Evolutionary conservation across 2,329 filamentous ascomycete genomes (phyloP).

Genomic region (Pezicula neosporulosa): DNA sequence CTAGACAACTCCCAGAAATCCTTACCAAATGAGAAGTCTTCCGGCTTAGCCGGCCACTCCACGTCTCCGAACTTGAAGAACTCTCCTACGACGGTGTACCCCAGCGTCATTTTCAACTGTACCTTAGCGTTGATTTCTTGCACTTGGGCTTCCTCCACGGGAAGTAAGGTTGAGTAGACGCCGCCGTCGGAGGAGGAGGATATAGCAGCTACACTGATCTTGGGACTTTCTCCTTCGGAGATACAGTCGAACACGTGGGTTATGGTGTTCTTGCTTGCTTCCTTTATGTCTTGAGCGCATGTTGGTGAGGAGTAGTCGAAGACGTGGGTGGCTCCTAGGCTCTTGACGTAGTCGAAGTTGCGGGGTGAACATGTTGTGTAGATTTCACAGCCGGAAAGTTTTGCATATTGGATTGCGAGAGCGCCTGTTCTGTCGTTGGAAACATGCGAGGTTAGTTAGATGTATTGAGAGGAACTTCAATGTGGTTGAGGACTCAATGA

Average conservation of each 20-base stretch:
- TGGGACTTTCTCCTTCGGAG: slow-evolving; percentile 28
- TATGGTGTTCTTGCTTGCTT: slow-evolving; percentile 39
- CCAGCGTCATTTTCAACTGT: slow-evolving; percentile 28
- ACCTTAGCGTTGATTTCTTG: slow-evolving; percentile 37
- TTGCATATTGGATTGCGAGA: slow-evolving; percentile 46
- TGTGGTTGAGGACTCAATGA: no score
- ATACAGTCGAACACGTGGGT: slow-evolving; percentile 46
- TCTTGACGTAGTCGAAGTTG: slow-evolving; percentile 44
- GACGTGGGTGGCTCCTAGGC: slow-evolving; percentile 41
- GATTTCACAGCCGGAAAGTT: slow-evolving; percentile 35
- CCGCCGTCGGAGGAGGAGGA: slow-evolving; percentile 30
- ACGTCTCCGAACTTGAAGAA: slow-evolving; percentile 21
- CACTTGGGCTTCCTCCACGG: slow-evolving; percentile 33
- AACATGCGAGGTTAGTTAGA: no score
- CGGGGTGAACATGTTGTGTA: slow-evolving; percentile 42
- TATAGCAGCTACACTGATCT: slow-evolving; percentile 38
- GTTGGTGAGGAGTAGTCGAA: slow-evolving; percentile 48
- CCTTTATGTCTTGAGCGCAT: slow-evolving; percentile 41
- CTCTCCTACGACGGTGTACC: slow-evolving; percentile 38
- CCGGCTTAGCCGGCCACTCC: slow-evolving; percentile 16
- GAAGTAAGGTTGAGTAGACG: slow-evolving; percentile 37
- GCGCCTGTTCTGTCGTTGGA: slow-evolving; percentile 33
- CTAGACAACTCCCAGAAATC: slow-evolving; percentile 33
- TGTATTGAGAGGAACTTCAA: no score
- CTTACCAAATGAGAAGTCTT: slow-evolving; percentile 33